Base-by-base conservation (phyloP, 495 filamentous ascomycete genomes). In the Copromyces sp. region DNA sequence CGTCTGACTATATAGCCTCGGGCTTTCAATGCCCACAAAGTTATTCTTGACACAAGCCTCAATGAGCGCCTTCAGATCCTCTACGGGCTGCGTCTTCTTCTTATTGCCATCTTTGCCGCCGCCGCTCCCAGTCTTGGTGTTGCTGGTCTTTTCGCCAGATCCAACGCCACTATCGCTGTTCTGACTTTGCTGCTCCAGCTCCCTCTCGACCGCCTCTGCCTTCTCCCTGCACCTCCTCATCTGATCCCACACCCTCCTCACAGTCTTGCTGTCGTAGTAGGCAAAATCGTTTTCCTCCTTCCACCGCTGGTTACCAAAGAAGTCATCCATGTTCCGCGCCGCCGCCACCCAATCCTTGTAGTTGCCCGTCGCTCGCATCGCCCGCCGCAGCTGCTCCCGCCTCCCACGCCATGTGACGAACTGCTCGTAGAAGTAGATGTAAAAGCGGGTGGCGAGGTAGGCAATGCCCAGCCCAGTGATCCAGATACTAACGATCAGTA, bases 11-110 rank as follows among this genome's bases (percentile, higher is more conserved):
- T 99, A 99, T 14, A 99, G 85, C 45, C 93, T 86, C 29, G 95
- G 90, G 74, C 97, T 98, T 82, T 99, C 95, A n/a, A 95, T 89
- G 0, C 95, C 95, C 11, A 91, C 92, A 81, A 97, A 98, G 78
- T 98, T 98, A 80, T 92, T 96, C 87, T 97, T 99, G 73, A 98
- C 91, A 76, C 94, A 97, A 17, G 91, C 91, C 83, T 98, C 94
- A 39, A 95, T 83, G 68, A 98, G 80, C 9, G 83, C 85, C 65
- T 89, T 89, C 68, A 99, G 83, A 41, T 94, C 92, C 72, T 94
- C 91, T 7, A 91, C 82, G 12, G 53, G 53, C 29, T 65, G 53
- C 0, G 89, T 84, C 68, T 86, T 82, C n/a, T 68, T 86, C 78
- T 70, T 76, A 40, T 47, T 75, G 37, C 59, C 68, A 11, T 53